Percentiles rank a stretch among this genome's conserved stretches.
Evolutionary conservation across 306 rosid species (phyloP).

Genomic region (Luffa acutangula): DNA sequence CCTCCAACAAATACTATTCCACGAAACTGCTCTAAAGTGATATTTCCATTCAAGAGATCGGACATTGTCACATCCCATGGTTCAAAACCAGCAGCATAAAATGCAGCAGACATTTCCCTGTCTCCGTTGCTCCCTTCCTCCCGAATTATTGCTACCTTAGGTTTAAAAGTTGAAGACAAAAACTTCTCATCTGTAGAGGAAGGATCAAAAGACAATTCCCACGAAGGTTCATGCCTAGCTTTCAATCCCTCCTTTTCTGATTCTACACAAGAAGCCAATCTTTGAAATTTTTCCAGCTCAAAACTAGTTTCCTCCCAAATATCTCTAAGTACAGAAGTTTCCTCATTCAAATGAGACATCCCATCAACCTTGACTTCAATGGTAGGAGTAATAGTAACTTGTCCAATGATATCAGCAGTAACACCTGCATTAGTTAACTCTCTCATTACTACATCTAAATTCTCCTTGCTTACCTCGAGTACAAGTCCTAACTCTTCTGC

Average conservation of each 20-base stretch:
- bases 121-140: constrained; percentile 98
- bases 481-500: constrained; percentile 84
- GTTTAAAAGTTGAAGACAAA: constrained; percentile 41
- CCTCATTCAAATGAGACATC: constrained; percentile 37
- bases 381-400: constrained; percentile 37
- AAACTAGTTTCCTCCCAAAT: constrained; percentile 86
- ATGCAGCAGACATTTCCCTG: constrained; percentile 90
- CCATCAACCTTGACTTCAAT: constrained; percentile 60
- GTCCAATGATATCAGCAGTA: constrained; percentile 50
- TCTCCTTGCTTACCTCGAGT: constrained; percentile 61
- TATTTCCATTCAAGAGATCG: constrained; percentile 58
- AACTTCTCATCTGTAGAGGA: constrained; percentile 50
- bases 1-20: constrained; percentile 87
- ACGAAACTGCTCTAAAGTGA: constrained; percentile 50
- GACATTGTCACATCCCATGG: constrained; percentile 91
- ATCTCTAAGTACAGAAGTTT: constrained; percentile 52
- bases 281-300: constrained; percentile 59
- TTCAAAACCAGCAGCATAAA: constrained; percentile 68
- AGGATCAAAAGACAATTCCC: constrained; percentile 66
- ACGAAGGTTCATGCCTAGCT: constrained; percentile 53
- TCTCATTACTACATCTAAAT: constrained; percentile 34
- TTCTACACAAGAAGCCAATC: constrained; percentile 72
- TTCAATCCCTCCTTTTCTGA: constrained; percentile 70
- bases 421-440: constrained; percentile 39
- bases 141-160: constrained; percentile 77